These are phyloP conservation scores for Solanum rostratum DNA, from an alignment of 257 asterid genomes.

Conservation along the genomic window DNA sequence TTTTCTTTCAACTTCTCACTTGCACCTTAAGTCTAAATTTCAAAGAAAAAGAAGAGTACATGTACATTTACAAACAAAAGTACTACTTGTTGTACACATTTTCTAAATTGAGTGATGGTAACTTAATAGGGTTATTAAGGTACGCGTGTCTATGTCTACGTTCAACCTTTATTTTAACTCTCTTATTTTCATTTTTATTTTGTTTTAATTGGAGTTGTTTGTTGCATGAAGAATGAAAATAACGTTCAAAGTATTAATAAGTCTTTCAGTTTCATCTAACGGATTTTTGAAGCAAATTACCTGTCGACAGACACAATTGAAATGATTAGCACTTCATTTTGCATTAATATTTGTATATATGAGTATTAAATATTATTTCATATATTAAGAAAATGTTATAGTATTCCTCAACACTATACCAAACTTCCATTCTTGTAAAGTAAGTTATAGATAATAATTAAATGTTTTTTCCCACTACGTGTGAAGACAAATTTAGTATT, in stretches of 20 bases:
- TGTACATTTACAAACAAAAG: neutral
- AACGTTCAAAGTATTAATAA: constrained; percentile 24
- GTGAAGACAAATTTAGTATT: constrained; percentile 1
- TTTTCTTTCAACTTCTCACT: constrained; percentile 5
- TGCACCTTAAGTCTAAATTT: constrained; percentile 13
- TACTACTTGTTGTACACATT: neutral
- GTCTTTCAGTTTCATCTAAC: constrained; percentile 28
- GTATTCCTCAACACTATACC: constrained; percentile 11
- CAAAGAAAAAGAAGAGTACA: neutral
- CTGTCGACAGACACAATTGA: constrained; percentile 23
- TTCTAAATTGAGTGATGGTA: neutral
- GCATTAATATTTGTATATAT: neutral
- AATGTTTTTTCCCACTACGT: constrained; percentile 11
- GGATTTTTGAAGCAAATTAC: constrained; percentile 50
- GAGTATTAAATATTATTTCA: neutral
- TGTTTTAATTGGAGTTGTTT: neutral
- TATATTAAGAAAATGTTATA: neutral
- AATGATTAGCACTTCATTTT: neutral
- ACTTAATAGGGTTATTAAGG: neutral
- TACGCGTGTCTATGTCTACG: constrained; percentile 5
- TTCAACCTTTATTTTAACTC: neutral
- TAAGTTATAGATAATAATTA: constrained; percentile 16
- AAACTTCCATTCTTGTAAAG: constrained; percentile 21
- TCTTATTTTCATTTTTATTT: neutral
- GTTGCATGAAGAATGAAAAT: constrained; percentile 23